Conservation (phyloP, 1,139 yeast genomes). For the Candida sp. region DNA sequence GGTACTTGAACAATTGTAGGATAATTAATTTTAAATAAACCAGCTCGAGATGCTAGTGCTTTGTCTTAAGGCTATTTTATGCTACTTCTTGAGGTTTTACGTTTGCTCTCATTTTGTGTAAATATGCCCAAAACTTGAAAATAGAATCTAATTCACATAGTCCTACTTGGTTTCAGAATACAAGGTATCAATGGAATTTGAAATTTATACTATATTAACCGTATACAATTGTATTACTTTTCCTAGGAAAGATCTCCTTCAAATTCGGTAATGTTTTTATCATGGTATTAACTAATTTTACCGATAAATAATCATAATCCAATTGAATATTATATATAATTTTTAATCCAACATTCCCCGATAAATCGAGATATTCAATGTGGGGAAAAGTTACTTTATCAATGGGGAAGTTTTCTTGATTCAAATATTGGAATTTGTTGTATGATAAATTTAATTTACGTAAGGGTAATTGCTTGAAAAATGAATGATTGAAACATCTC, state of each 20-base stretch:
- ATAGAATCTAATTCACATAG: no score
- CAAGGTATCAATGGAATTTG: no score
- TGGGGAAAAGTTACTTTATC: slow-evolving; percentile 4
- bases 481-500: slow-evolving; percentile 6
- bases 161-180: no score
- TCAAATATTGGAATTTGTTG: slow-evolving; percentile 9
- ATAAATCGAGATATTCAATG: slow-evolving; percentile 6
- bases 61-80: no score
- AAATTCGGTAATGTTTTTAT: neutral
- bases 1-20: no score
- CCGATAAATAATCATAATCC: slow-evolving; percentile 6
- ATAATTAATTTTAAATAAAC: no score
- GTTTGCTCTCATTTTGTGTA: no score
- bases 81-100: no score
- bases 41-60: no score
- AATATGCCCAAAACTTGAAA: no score
- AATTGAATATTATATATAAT: slow-evolving; percentile 4
- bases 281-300: neutral
- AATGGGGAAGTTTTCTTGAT: slow-evolving; percentile 9
- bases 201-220: neutral
- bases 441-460: slow-evolving; percentile 9
- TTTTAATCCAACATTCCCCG: slow-evolving; percentile 8
- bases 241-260: neutral
- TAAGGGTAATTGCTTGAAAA: slow-evolving; percentile 7
- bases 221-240: neutral